phyloP scores from a whole-genome alignment of 345 rosid species.

The Bruguiera parviflora region DNA sequence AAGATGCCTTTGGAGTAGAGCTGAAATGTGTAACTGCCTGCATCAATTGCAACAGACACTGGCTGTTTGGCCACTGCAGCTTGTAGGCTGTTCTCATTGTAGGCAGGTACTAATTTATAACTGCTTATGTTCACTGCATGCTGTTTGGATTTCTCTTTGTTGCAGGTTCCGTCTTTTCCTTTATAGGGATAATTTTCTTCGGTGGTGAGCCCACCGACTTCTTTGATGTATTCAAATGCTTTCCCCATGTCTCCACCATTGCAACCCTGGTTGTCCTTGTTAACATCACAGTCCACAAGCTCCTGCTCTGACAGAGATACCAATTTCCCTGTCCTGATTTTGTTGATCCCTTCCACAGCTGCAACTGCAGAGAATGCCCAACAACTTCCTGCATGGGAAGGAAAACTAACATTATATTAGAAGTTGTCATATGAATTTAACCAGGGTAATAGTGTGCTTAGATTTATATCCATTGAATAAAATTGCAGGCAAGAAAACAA shows the following conservation, averaged over 20 bases:
- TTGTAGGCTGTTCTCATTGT: slow-evolving; percentile 50
- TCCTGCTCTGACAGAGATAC: slow-evolving; percentile 77
- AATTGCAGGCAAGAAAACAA: neutral
- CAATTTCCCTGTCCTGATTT: slow-evolving; percentile 60
- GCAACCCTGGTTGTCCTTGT: slow-evolving; percentile 50
- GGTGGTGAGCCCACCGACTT: slow-evolving; percentile 57
- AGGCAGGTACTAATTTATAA: slow-evolving; percentile 32
- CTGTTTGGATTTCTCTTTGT: slow-evolving; percentile 31
- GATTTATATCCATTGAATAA: neutral
- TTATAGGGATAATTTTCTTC: slow-evolving; percentile 59
- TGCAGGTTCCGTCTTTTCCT: slow-evolving; percentile 42
- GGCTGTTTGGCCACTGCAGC: slow-evolving; percentile 68
- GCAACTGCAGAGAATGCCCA: slow-evolving; percentile 97
- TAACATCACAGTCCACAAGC: slow-evolving; percentile 69
- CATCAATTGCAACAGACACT: slow-evolving; percentile 80
- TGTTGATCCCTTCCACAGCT: slow-evolving; percentile 76
- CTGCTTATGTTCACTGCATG: slow-evolving; percentile 49
- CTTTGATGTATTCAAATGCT: slow-evolving; percentile 52
- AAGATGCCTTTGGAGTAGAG: slow-evolving; percentile 63
- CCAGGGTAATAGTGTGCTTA: neutral
- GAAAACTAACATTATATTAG: neutral
- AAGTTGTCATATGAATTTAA: neutral
- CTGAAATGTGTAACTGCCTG: slow-evolving; percentile 58
- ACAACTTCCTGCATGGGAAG: slow-evolving; percentile 58
- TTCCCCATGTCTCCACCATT: slow-evolving; percentile 72